A percentile compares a stretch with the other conserved stretches of the same genome.
Conservation (phyloP, 805 yeast genomes). For the Saccharomycopsis lassenensis region DNA sequence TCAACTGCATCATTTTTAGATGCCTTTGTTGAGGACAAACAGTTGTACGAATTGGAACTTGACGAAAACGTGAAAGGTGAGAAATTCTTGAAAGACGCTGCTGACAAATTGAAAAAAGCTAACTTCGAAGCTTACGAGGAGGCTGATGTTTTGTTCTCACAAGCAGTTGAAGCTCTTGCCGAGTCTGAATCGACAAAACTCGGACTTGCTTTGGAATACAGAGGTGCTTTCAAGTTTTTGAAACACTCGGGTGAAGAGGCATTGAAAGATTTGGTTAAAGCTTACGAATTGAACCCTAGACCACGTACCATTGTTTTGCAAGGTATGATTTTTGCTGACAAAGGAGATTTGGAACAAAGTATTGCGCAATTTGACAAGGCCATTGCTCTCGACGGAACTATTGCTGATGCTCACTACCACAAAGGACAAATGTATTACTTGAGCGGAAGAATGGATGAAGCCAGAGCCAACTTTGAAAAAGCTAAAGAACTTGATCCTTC, state of each 20-base stretch:
- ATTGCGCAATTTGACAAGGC: constrained; percentile 65
- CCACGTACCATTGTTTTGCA: constrained; percentile 73
- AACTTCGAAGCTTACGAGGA: constrained; percentile 28
- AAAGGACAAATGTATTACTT: constrained; percentile 86
- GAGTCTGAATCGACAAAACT: constrained; percentile 27
- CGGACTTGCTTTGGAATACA: constrained; percentile 73
- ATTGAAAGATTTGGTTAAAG: constrained; percentile 47
- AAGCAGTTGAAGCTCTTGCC: constrained; percentile 43
- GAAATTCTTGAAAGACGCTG: constrained; percentile 52
- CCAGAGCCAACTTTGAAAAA: constrained; percentile 63
- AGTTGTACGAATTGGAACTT: constrained; percentile 31
- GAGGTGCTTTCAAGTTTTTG: constrained; percentile 75
- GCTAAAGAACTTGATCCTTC: constrained; percentile 64
- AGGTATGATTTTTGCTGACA: constrained; percentile 77
- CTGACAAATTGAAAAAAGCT: constrained; percentile 40
- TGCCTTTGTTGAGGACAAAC: constrained; percentile 56
- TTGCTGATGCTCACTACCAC: constrained; percentile 85
- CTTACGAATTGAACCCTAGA: constrained; percentile 61
- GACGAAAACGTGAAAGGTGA: constrained; percentile 43
- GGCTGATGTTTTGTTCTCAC: constrained; percentile 35
- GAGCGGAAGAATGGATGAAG: constrained; percentile 61
- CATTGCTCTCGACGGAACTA: constrained; percentile 50
- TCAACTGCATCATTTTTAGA: constrained; percentile 80
- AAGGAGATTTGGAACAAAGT: constrained; percentile 51
- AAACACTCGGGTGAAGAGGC: constrained; percentile 63